Conservation (phyloP, 441 rosid genomes). For the Aleurites moluccanus region DNA sequence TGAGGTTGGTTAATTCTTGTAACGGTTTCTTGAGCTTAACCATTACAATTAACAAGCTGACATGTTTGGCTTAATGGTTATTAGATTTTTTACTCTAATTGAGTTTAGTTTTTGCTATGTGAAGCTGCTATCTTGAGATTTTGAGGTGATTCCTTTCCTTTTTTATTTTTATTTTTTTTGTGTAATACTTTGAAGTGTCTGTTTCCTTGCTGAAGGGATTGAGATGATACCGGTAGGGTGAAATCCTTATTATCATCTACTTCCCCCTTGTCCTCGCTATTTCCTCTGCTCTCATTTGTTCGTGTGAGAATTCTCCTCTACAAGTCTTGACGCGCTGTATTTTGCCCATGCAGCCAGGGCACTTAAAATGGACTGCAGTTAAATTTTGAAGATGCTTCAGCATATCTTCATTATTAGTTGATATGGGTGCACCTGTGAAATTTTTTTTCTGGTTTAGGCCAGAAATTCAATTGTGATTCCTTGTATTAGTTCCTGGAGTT, state of each 20-base stretch:
- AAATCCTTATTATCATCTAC: neutral
- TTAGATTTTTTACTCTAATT: neutral
- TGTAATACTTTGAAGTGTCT: neutral
- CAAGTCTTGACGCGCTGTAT: neutral
- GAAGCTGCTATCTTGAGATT: neutral
- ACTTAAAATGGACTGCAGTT: neutral
- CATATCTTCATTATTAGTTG: too few relatives aligned
- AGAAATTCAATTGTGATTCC: neutral
- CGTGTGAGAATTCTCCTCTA: neutral
- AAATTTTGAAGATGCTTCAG: too few relatives aligned
- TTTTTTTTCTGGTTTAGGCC: neutral
- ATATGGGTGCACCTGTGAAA: too few relatives aligned
- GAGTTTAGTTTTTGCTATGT: neutral
- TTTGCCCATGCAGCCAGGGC: neutral
- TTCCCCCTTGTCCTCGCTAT: neutral
- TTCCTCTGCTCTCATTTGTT: neutral
- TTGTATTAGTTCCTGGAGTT: neutral
- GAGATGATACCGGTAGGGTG: neutral
- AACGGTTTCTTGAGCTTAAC: constrained; percentile 6
- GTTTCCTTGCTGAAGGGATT: neutral
- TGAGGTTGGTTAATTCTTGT: constrained; percentile 61
- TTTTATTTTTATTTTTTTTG: neutral
- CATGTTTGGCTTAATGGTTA: constrained; percentile 3
- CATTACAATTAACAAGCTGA: neutral
- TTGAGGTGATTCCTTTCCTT: neutral